phyloP scores from a whole-genome alignment of 768 basidiomycete species.

The Lepiota venenata region DNA sequence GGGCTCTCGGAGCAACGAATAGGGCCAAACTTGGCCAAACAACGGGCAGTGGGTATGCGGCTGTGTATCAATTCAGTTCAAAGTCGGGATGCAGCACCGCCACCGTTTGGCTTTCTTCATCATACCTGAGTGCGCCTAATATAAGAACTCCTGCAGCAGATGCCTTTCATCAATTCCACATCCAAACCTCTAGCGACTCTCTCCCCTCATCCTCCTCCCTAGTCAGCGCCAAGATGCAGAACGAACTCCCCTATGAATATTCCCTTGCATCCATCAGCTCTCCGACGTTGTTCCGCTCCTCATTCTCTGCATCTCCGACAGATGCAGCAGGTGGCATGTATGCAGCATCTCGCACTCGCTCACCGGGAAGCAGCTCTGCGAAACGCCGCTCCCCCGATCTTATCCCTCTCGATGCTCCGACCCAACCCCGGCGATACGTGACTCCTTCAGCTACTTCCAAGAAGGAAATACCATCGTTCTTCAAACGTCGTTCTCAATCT shows the following conservation, averaged over 20 bases:
- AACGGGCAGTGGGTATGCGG: no score
- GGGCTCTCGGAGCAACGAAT: no score
- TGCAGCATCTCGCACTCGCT: background rate
- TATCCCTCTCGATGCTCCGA: slow-evolving; percentile 74
- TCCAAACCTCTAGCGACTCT: background rate
- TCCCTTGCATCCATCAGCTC: slow-evolving; percentile 13
- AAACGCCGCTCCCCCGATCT: slow-evolving; percentile 67
- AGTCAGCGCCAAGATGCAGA: slow-evolving; percentile 19
- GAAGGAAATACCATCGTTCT: slow-evolving; percentile 74
- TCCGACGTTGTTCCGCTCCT: slow-evolving; percentile 14
- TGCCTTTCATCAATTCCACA: background rate
- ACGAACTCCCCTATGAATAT: slow-evolving; percentile 20
- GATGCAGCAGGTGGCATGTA: slow-evolving; percentile 13
- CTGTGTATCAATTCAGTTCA: no score
- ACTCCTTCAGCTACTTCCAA: slow-evolving; percentile 73
- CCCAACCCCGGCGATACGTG: slow-evolving; percentile 72
- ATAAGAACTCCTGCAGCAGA: no score
- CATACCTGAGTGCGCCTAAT: no score
- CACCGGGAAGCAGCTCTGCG: slow-evolving; percentile 19
- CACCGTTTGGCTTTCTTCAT: no score
- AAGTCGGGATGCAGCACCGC: no score
- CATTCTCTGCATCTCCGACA: slow-evolving; percentile 2
- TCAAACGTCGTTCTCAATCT: slow-evolving; percentile 43
- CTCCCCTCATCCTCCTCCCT: background rate
- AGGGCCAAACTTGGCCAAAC: no score